These are phyloP conservation scores for Nakataea oryzae DNA, from an alignment of 2,329 filamentous ascomycete genomes.

Conservation along the genomic window DNA sequence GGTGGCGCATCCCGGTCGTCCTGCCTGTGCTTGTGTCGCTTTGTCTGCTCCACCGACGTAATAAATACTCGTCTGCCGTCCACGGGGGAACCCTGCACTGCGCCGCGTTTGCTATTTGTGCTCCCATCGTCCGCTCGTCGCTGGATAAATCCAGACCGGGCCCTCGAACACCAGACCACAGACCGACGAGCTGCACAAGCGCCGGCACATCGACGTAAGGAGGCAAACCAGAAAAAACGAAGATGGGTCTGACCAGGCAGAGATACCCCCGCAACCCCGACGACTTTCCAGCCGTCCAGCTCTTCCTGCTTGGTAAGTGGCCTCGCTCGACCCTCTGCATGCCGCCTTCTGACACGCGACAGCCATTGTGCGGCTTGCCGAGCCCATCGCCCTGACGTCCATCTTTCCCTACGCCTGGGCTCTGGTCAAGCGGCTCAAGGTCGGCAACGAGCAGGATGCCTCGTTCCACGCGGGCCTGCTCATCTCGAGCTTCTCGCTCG, in stretches of 20 bases:
- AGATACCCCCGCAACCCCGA: slow-evolving; percentile 49
- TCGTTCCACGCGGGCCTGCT: slow-evolving; percentile 83
- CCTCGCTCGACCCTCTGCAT: slow-evolving; percentile 6
- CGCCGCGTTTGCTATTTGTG: too few relatives aligned
- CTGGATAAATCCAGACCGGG: too few relatives aligned
- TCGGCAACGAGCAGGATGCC: slow-evolving; percentile 63
- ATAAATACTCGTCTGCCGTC: background rate
- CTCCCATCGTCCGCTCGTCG: too few relatives aligned
- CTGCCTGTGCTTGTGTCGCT: background rate
- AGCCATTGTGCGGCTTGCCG: slow-evolving; percentile 88
- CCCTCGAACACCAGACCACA: background rate
- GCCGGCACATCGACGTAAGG: slow-evolving; percentile 32
- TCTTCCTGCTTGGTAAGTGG: slow-evolving; percentile 70
- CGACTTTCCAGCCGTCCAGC: slow-evolving; percentile 71
- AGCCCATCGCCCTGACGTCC: slow-evolving; percentile 85
- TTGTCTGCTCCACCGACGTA: background rate
- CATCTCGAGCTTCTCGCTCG: slow-evolving; percentile 76
- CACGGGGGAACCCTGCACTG: background rate
- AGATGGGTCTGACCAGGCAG: slow-evolving; percentile 42
- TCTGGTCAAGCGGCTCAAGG: slow-evolving; percentile 64
- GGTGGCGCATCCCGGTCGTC: too few relatives aligned
- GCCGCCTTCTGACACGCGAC: slow-evolving; percentile 1
- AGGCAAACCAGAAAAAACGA: slow-evolving; percentile 14
- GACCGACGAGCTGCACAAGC: slow-evolving; percentile 10
- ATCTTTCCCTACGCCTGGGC: slow-evolving; percentile 90